phyloP scores from a whole-genome alignment of 495 filamentous ascomycete species.

The Xylaria grammica region DNA sequence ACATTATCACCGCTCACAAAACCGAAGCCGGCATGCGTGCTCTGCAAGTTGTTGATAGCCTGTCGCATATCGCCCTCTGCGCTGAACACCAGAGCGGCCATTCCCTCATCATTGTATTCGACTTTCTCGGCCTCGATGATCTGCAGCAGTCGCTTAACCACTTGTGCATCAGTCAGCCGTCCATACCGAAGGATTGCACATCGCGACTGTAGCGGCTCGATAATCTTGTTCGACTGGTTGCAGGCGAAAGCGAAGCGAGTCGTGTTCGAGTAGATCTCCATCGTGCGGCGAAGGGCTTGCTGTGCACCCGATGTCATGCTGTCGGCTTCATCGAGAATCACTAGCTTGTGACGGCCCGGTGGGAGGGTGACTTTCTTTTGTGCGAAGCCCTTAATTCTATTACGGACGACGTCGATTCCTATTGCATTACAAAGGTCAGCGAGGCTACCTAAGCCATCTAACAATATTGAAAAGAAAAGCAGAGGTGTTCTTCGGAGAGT shows the following conservation, averaged over 20 bases:
- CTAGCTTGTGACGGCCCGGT: constrained; percentile 87
- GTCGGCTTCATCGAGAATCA: constrained; percentile 98
- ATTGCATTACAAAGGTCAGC: neutral
- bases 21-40: constrained; percentile 92
- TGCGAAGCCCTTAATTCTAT: constrained; percentile 97
- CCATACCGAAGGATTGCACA: constrained; percentile 97
- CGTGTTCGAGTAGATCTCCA: constrained; percentile 98
- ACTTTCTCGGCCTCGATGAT: constrained; percentile 89
- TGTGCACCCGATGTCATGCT: constrained; percentile 97
- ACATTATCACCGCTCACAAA: constrained; percentile 98
- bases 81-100: constrained; percentile 93
- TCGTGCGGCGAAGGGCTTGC: constrained; percentile 92
- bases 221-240: constrained; percentile 99
- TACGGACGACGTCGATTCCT: constrained; percentile 98
- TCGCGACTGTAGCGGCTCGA: constrained; percentile 94
- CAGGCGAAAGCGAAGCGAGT: constrained; percentile 98
- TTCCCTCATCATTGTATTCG: constrained; percentile 88
- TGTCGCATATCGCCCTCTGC: constrained; percentile 99
- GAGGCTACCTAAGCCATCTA: neutral
- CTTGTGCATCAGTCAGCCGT: constrained; percentile 87
- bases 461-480: neutral
- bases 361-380: constrained; percentile 99
- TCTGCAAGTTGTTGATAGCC: constrained; percentile 98
- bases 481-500: constrained; percentile 15
- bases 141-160: constrained; percentile 87